These are phyloP conservation scores for Iris pallida DNA, from an alignment of 116 monocot species.

Conservation along the genomic window DNA sequence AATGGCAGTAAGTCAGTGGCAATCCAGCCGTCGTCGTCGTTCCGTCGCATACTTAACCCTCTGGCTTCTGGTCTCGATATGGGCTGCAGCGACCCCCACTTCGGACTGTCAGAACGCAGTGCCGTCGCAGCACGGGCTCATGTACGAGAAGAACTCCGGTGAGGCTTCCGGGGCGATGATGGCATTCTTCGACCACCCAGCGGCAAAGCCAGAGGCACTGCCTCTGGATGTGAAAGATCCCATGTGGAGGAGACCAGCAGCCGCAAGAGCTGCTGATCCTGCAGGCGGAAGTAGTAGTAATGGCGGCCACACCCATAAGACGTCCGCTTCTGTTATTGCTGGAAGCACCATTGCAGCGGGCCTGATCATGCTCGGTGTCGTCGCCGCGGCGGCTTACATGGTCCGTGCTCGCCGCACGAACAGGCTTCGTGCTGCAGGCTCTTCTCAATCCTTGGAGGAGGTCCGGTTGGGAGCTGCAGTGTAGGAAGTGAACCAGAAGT, in stretches of 20 bases:
- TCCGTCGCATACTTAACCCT: no score
- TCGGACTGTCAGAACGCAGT: neutral
- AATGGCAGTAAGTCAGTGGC: no score
- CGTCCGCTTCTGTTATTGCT: neutral
- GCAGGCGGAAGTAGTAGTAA: neutral
- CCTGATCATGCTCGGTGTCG: neutral
- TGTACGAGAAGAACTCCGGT: constrained; percentile 1
- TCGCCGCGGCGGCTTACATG: constrained; percentile 3
- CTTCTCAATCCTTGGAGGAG: constrained; percentile 4
- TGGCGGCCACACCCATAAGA: neutral
- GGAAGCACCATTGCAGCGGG: neutral
- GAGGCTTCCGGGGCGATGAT: constrained; percentile 1
- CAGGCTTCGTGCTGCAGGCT: neutral
- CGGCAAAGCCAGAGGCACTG: constrained; percentile 1
- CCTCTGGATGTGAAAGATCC: neutral
- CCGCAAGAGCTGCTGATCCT: neutral
- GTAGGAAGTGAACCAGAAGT: neutral
- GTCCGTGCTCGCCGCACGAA: neutral
- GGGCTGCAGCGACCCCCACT: no score
- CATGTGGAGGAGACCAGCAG: neutral
- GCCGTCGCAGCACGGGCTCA: constrained; percentile 6
- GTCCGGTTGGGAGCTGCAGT: neutral
- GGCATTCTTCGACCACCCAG: constrained; percentile 5
- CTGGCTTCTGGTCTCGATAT: no score
- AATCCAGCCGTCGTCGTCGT: no score